A percentile compares a stretch with the other conserved stretches of the same genome.
Conservation (phyloP, 2,329 filamentous ascomycete species). For the Cladosporium sp. region DNA sequence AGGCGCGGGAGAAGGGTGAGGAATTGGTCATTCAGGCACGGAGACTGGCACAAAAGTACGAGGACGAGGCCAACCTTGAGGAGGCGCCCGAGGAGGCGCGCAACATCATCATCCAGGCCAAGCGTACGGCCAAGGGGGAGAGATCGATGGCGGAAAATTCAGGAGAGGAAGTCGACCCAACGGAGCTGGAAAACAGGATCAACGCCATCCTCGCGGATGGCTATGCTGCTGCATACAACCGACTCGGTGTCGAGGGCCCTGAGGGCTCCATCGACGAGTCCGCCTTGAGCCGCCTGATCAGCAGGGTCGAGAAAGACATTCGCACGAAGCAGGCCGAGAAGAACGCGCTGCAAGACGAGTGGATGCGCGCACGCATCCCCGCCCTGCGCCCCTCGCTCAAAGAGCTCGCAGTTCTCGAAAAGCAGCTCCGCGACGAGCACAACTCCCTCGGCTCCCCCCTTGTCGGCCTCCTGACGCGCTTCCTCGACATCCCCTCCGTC, state of each 20-base stretch:
- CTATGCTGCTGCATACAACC: not conserved
- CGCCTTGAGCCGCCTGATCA: too few species aligned
- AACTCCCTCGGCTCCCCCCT: slow-evolving; percentile 47
- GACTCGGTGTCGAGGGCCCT: not conserved
- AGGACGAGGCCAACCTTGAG: slow-evolving; percentile 5
- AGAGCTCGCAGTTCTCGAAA: slow-evolving; percentile 27
- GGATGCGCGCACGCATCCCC: slow-evolving; percentile 15
- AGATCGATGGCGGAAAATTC: not conserved
- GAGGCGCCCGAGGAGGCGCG: slow-evolving; percentile 12
- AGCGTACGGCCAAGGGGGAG: slow-evolving; percentile 4
- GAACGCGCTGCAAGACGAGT: slow-evolving; percentile 21
- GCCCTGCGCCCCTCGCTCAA: slow-evolving; percentile 9
- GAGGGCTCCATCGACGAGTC: not conserved
- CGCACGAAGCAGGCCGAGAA: slow-evolving; percentile 13
- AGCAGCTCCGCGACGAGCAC: slow-evolving; percentile 44
- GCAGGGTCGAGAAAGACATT: too few species aligned
- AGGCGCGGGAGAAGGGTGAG: slow-evolving; percentile 17
- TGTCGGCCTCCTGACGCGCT: slow-evolving; percentile 49
- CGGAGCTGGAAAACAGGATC: too few species aligned
- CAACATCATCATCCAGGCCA: slow-evolving; percentile 4
- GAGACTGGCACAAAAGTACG: not conserved
- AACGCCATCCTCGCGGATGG: slow-evolving; percentile 1
- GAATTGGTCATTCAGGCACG: slow-evolving; percentile 2
- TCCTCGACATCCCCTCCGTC: slow-evolving; percentile 53
- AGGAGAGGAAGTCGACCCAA: not conserved